These are phyloP conservation scores for Arxiozyma slooffiae DNA, from an alignment of 1,139 yeast species.

Conservation along the genomic window DNA sequence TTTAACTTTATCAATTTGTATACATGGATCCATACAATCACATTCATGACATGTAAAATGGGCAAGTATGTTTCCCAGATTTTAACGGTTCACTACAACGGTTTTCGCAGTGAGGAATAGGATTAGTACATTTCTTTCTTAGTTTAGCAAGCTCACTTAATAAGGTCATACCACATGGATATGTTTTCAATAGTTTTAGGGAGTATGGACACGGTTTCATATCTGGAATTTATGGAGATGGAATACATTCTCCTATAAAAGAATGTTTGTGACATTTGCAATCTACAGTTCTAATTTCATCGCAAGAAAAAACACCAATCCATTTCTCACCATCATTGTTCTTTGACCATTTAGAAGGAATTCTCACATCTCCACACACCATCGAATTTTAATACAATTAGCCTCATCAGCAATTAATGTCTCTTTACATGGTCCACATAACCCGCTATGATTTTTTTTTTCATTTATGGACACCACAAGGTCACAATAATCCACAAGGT, in stretches of 20 bases:
- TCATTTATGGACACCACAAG: slow-evolving; percentile 73
- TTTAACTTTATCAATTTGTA: slow-evolving; percentile 23
- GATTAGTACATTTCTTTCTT: slow-evolving; percentile 59
- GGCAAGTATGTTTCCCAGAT: slow-evolving; percentile 67
- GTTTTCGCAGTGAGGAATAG: slow-evolving; percentile 62
- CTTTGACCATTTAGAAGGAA: slow-evolving; percentile 21
- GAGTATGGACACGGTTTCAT: slow-evolving; percentile 50
- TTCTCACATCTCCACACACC: slow-evolving; percentile 40
- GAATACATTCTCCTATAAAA: slow-evolving; percentile 51
- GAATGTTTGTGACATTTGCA: slow-evolving; percentile 63
- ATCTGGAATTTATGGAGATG: slow-evolving; percentile 33
- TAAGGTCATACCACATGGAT: slow-evolving; percentile 65
- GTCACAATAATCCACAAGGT: slow-evolving; percentile 46
- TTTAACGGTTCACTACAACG: slow-evolving; percentile 51
- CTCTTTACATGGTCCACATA: slow-evolving; percentile 65
- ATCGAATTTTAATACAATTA: slow-evolving; percentile 30
- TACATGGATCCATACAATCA: slow-evolving; percentile 58
- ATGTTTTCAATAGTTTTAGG: slow-evolving; percentile 49
- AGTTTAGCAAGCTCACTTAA: slow-evolving; percentile 34
- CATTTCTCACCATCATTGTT: slow-evolving; percentile 32
- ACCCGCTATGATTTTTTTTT: slow-evolving; percentile 48
- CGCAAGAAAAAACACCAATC: slow-evolving; percentile 60
- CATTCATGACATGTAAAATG: slow-evolving; percentile 68
- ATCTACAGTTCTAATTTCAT: slow-evolving; percentile 38
- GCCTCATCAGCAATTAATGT: slow-evolving; percentile 18